These are phyloP conservation scores for Suillus subluteus DNA, from an alignment of 768 basidiomycete species.

Conservation along the genomic window DNA sequence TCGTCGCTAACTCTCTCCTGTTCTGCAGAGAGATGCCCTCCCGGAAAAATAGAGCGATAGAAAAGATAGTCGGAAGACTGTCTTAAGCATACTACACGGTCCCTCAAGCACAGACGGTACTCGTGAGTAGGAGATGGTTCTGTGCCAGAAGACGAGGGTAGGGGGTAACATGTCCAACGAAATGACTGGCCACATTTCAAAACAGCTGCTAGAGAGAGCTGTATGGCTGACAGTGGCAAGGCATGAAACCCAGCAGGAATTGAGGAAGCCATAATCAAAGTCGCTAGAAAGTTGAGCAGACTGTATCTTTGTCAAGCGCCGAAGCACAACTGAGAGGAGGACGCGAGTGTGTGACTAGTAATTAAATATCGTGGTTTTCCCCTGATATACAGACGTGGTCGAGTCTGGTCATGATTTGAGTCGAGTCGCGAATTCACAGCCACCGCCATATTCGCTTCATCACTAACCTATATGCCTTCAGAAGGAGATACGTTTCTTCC, in stretches of 20 bases:
- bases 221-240: slow-evolving; percentile 62
- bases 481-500: slow-evolving; percentile 76
- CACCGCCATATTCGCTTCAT: slow-evolving; percentile 6
- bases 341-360: not conserved
- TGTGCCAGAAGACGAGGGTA: slow-evolving; percentile 27
- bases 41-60: slow-evolving; percentile 73
- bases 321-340: not conserved
- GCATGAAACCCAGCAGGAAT: slow-evolving; percentile 51
- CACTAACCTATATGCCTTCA: slow-evolving; percentile 37
- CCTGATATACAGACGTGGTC: not conserved
- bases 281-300: not conserved
- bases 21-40: slow-evolving; percentile 35
- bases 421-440: not conserved
- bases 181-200: slow-evolving; percentile 87
- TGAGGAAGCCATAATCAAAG: slow-evolving; percentile 11
- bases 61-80: slow-evolving; percentile 67
- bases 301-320: not conserved
- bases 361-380: not conserved
- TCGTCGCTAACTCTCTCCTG: slow-evolving; percentile 47
- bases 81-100: slow-evolving; percentile 83
- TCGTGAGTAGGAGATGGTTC: slow-evolving; percentile 49
- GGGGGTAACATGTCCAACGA: slow-evolving; percentile 68
- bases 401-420: not conserved
- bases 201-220: slow-evolving; percentile 78
- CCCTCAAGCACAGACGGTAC: slow-evolving; percentile 78